Evolutionary conservation across 2,329 filamentous ascomycete genomes (phyloP), one percentile per base, ranked within the genome.

Genomic region (Colletotrichum sp.): DNA sequence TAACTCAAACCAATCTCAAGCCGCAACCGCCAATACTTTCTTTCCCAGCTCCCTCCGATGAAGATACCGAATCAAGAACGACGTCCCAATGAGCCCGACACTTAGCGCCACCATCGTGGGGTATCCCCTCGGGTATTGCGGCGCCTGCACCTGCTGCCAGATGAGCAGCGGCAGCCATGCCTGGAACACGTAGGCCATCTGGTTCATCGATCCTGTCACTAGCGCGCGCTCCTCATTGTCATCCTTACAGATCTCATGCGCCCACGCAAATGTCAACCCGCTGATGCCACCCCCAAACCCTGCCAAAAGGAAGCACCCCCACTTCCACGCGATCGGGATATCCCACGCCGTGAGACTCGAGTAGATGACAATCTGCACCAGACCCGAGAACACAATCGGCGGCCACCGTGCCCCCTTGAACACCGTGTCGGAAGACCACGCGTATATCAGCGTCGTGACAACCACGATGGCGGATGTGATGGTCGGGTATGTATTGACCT

Each of bases 131-230:
- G 83, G 85, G 71, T 93, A 94, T 58, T 84, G 77, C 1, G 92
- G 92, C 1, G 89, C 90, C 72, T 93, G 91, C 1, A 92, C 86
- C 79, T 92, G 90, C 83, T 92, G 89, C 92, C 92, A 94, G 12
- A 93, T 88, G 10, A 93, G 80, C 36, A 93, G 86, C 8, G 93
- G 93, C 56, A 95, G 81, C 93, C 93, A 94, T 0, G 92, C 91
- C 79, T 94, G 92, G 58, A 95, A 83, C 2, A 94, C 91, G 75
- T 94, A 94, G 0, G 92, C 92, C 84, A 94, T 89, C 80, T 93
- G 89, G 75, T 94, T 94, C 91, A 94, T 94, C 18, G 87, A 84
- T 0, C 87, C 93, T 1, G 93, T 88, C 1, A 94, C 91, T 6
- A 95, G 84, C 0, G 93, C 92, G 12, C 92, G 85, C 83, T 94